phyloP scores from a whole-genome alignment of 176 grass and related monocot genomes.

The Oropetium thomaeum region DNA sequence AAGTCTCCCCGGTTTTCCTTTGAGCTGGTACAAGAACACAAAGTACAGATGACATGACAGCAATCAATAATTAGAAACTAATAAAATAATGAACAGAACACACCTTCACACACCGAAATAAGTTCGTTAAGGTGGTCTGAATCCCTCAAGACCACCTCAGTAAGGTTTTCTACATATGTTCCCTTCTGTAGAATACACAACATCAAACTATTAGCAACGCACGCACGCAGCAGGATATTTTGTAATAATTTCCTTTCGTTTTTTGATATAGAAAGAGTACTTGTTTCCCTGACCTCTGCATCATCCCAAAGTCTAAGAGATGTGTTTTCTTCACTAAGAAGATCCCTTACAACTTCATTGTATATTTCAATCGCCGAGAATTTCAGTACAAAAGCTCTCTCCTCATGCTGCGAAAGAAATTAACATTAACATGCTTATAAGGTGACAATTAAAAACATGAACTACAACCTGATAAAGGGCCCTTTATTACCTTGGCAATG shows the following conservation, averaged over 20 bases:
- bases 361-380: conserved; percentile 97
- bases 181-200: conserved; percentile 68
- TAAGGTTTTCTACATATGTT: conserved; percentile 75
- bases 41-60: conserved; percentile 24
- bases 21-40: conserved; percentile 55
- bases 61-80: conserved; percentile 19
- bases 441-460: background rate
- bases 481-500: conserved; percentile 65
- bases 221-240: background rate
- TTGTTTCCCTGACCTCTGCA: conserved; percentile 57
- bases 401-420: conserved; percentile 65
- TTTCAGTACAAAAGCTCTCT: conserved; percentile 94
- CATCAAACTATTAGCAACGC: conserved; percentile 30
- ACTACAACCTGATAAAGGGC: background rate
- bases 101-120: conserved; percentile 90
- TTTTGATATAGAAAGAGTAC: background rate
- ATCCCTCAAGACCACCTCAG: conserved; percentile 68
- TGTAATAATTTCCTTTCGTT: background rate
- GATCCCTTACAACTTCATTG: conserved; percentile 89
- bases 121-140: conserved; percentile 79
- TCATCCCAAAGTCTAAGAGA: conserved; percentile 90
- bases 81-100: conserved; percentile 22
- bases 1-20: conserved; percentile 81
- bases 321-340: conserved; percentile 58
- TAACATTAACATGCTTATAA: background rate